These are phyloP conservation scores for Naganishia kalamii DNA, from an alignment of 768 basidiomycete species.

Conservation along the genomic window DNA sequence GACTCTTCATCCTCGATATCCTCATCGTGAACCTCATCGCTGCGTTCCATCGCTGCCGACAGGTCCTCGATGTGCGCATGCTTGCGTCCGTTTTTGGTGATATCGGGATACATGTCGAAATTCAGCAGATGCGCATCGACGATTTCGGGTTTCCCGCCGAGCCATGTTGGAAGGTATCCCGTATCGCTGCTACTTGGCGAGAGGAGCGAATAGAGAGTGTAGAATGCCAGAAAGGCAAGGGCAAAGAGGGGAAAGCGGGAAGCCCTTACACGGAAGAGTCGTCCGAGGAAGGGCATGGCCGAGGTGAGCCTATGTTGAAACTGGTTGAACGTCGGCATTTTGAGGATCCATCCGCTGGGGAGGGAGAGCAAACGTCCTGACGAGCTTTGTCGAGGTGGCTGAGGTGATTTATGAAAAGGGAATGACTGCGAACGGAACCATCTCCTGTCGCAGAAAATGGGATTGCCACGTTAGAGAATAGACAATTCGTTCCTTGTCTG, in stretches of 20 bases:
- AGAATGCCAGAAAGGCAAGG: constrained; percentile 21
- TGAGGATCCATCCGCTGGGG: background rate
- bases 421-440: too few relatives aligned
- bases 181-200: background rate
- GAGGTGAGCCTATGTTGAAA: background rate
- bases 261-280: constrained; percentile 23
- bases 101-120: constrained; percentile 22
- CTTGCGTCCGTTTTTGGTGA: constrained; percentile 9
- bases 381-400: too few relatives aligned
- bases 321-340: constrained; percentile 9
- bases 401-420: too few relatives aligned
- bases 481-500: too few relatives aligned
- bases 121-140: constrained; percentile 16
- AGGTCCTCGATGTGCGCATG: constrained; percentile 8
- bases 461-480: too few relatives aligned
- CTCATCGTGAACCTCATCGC: constrained; percentile 1
- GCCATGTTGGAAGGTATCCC: constrained; percentile 2
- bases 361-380: too few relatives aligned
- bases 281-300: background rate
- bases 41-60: background rate
- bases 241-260: constrained; percentile 28
- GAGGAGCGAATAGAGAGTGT: constrained; percentile 17
- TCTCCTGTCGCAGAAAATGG: too few relatives aligned
- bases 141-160: background rate
- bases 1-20: constrained; percentile 10